These are phyloP conservation scores for Albugo laibachii DNA, from an alignment of 352 stramenopile genomes.

Conservation along the genomic window DNA sequence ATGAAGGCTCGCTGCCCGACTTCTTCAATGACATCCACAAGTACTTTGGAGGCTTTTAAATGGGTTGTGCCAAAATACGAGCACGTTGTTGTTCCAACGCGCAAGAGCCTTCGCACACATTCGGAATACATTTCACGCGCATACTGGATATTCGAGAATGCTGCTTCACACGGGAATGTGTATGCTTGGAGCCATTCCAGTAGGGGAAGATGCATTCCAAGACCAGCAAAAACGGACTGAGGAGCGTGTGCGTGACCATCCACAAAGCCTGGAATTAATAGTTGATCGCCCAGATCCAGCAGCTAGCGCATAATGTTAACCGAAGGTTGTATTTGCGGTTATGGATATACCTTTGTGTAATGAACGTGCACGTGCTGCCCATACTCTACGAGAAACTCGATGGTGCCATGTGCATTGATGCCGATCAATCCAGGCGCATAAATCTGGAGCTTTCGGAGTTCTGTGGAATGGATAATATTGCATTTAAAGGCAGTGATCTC, in stretches of 20 bases:
- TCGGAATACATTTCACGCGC: constrained; percentile 75
- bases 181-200: constrained; percentile 88
- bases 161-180: constrained; percentile 85
- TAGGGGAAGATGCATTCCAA: constrained; percentile 85
- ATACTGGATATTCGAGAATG: constrained; percentile 41
- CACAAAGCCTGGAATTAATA: constrained; percentile 87
- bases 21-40: constrained; percentile 71
- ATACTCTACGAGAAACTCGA: constrained; percentile 27
- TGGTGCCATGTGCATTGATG: constrained; percentile 19
- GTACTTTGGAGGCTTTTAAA: constrained; percentile 76
- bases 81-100: constrained; percentile 84
- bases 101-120: constrained; percentile 69
- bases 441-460: constrained; percentile 31
- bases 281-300: constrained; percentile 38
- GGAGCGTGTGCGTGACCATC: constrained; percentile 88
- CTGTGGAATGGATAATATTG: constrained; percentile 55
- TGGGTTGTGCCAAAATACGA: constrained; percentile 90
- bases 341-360: constrained; percentile 12
- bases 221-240: constrained; percentile 86
- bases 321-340: constrained; percentile 4
- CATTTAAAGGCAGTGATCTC: constrained; percentile 44
- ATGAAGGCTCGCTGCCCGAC: constrained; percentile 80
- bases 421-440: constrained; percentile 44
- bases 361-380: constrained; percentile 6
- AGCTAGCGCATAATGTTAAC: constrained; percentile 11